phyloP scores from a whole-genome alignment of 805 yeast genomes.

The Yarrowia hollandica region DNA sequence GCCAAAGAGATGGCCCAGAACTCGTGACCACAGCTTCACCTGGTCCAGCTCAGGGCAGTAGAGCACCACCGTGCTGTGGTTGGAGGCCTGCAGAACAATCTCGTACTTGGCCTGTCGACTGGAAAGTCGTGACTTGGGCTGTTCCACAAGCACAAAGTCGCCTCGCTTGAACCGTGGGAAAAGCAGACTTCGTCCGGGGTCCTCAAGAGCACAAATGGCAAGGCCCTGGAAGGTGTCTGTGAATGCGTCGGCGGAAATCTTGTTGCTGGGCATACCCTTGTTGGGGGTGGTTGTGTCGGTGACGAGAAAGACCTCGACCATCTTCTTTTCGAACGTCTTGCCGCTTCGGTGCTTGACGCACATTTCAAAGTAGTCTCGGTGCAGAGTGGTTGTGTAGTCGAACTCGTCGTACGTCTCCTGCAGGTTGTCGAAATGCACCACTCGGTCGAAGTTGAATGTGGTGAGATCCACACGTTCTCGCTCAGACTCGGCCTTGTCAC shows the following conservation, averaged over 20 bases:
- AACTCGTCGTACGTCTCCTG: conserved; percentile 9
- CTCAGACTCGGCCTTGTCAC: conserved; percentile 18
- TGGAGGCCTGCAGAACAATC: conserved; percentile 19
- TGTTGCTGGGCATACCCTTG: conserved; percentile 17
- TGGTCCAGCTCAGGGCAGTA: conserved; percentile 28
- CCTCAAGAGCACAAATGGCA: conserved; percentile 28
- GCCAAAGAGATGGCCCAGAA: conserved; percentile 11
- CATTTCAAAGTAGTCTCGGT: conserved; percentile 29
- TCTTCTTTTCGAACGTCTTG: conserved; percentile 19
- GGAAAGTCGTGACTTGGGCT: conserved; percentile 15
- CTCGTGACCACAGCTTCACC: conserved; percentile 20
- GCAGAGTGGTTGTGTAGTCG: conserved; percentile 10
- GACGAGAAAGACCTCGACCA: conserved; percentile 29
- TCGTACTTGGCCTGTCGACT: conserved; percentile 14
- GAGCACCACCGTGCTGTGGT: conserved; percentile 8
- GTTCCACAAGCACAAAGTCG: conserved; percentile 18
- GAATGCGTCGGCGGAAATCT: conserved; percentile 24
- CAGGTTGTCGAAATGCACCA: conserved; percentile 21
- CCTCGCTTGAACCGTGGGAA: conserved; percentile 22
- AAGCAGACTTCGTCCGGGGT: conserved; percentile 28
- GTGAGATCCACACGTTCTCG: conserved; percentile 22
- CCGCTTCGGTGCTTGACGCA: conserved; percentile 26
- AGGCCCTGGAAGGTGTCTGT: background rate
- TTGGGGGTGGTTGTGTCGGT: background rate
- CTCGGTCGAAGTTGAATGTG: conserved; percentile 28